Evolutionary conservation across 495 filamentous ascomycete genomes (phyloP).

Genomic region (Hypoxylon rickii): DNA sequence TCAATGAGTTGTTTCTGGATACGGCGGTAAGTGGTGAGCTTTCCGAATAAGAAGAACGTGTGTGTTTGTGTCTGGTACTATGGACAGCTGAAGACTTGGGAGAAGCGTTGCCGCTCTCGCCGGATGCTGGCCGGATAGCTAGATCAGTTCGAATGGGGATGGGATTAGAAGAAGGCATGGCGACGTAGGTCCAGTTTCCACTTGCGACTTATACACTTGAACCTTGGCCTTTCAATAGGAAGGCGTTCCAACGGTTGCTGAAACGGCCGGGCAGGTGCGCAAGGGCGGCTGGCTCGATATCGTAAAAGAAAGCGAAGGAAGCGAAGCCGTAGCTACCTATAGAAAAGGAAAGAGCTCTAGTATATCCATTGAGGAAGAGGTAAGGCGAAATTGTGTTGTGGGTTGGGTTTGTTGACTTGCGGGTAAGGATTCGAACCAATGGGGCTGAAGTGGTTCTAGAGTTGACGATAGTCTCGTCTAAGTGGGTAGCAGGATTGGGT

Average conservation of each 20-base stretch:
- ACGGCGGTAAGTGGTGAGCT: slow-evolving; percentile 49
- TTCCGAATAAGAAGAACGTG: slow-evolving; percentile 58
- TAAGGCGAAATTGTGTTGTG: slow-evolving; percentile 6
- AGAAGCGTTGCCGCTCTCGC: slow-evolving; percentile 41
- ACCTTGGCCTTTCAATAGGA: slow-evolving; percentile 1
- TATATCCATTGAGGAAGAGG: slow-evolving; percentile 19
- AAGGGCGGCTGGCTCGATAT: slow-evolving; percentile 14
- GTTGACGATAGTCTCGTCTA: slow-evolving; percentile 23
- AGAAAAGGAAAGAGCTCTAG: slow-evolving; percentile 4
- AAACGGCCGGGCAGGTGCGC: slow-evolving; percentile 6
- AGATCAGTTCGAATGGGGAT: slow-evolving; percentile 50
- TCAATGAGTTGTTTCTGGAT: slow-evolving; percentile 54
- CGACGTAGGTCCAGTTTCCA: slow-evolving; percentile 10
- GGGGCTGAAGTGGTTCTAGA: slow-evolving; percentile 6
- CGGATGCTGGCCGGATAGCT: slow-evolving; percentile 46
- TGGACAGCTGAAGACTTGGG: slow-evolving; percentile 35
- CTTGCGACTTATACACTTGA: slow-evolving; percentile 8
- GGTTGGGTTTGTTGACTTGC: not conserved
- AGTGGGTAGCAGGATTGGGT: slow-evolving; percentile 23
- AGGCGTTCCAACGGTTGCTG: slow-evolving; percentile 4
- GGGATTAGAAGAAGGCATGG: slow-evolving; percentile 34
- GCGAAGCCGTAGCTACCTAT: slow-evolving; percentile 13
- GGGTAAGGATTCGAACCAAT: slow-evolving; percentile 2
- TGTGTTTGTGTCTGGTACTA: slow-evolving; percentile 54
- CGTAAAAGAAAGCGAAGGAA: slow-evolving; percentile 17